These are phyloP conservation scores for Botrytis galanthina DNA, from an alignment of 2,329 filamentous ascomycete genomes.

Conservation along the genomic window DNA sequence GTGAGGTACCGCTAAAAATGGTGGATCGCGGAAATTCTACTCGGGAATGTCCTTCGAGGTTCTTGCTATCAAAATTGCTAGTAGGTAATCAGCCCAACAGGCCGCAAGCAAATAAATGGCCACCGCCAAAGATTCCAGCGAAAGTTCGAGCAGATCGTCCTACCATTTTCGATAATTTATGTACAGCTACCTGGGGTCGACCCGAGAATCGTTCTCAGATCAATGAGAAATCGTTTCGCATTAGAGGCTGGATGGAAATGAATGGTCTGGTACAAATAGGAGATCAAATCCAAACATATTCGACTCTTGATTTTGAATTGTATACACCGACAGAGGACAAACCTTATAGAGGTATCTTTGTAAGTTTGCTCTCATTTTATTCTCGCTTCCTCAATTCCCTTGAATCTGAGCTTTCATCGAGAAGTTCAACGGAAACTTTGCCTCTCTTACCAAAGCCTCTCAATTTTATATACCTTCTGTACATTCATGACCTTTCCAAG, in stretches of 20 bases:
- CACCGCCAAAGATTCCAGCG: constrained; percentile 68
- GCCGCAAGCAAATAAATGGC: constrained; percentile 55
- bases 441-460: background rate
- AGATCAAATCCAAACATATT: constrained; percentile 59
- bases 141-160: constrained; percentile 47
- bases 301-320: constrained; percentile 68
- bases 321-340: constrained; percentile 79
- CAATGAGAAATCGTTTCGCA: constrained; percentile 68
- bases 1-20: background rate
- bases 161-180: constrained; percentile 33
- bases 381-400: background rate
- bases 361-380: constrained; percentile 38
- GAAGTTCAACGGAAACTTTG: background rate
- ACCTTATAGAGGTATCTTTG: constrained; percentile 88
- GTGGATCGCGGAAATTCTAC: background rate
- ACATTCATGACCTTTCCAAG: background rate
- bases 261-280: constrained; percentile 48
- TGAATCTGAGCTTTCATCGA: background rate
- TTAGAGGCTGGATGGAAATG: constrained; percentile 76
- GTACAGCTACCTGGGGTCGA: background rate
- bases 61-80: constrained; percentile 11
- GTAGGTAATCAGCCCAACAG: background rate
- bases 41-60: background rate
- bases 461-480: background rate
- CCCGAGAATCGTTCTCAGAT: constrained; percentile 52